Evolutionary conservation across 768 basidiomycete genomes (phyloP).

Genomic region (Gymnopilus dilepis): DNA sequence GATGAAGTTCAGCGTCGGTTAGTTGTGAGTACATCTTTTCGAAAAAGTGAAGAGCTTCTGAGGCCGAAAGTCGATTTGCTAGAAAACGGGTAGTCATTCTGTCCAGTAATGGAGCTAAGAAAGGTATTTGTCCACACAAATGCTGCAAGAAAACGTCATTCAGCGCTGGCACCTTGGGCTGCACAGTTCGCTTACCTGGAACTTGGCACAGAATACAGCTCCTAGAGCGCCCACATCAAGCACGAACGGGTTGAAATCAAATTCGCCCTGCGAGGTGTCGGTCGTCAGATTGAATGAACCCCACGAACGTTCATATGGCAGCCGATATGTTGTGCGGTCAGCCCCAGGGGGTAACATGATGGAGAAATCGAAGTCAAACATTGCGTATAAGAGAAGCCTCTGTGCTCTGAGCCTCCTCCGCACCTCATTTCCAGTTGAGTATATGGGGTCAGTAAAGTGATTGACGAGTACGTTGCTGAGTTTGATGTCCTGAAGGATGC

Average conservation of each 20-base stretch:
- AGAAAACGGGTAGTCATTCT: conserved; percentile 32
- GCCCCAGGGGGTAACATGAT: conserved; percentile 19
- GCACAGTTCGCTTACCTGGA: conserved; percentile 14
- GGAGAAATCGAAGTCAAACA: conserved; percentile 28
- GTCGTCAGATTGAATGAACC: conserved; percentile 9
- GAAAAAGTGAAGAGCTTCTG: conserved; percentile 32
- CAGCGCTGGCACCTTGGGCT: no score
- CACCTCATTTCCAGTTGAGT: background rate
- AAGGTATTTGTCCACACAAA: conserved; percentile 22
- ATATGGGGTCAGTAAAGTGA: conserved; percentile 9
- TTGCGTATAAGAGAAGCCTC: conserved; percentile 22
- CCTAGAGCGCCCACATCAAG: conserved; percentile 32
- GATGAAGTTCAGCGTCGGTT: background rate
- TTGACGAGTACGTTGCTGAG: conserved; percentile 24
- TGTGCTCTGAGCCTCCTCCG: conserved; percentile 6
- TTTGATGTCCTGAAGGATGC: conserved; percentile 10
- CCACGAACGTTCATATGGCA: conserved; percentile 19
- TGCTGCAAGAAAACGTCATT: conserved; percentile 24
- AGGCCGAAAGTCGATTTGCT: conserved; percentile 28
- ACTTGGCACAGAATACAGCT: background rate
- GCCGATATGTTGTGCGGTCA: background rate
- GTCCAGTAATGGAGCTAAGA: conserved; percentile 36
- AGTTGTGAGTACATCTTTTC: conserved; percentile 16
- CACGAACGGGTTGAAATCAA: conserved; percentile 32
- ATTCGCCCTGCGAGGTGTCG: conserved; percentile 28